Evolutionary conservation across 2,329 filamentous ascomycete species (phyloP).

Genomic region (Nothomitra cinnamomea): DNA sequence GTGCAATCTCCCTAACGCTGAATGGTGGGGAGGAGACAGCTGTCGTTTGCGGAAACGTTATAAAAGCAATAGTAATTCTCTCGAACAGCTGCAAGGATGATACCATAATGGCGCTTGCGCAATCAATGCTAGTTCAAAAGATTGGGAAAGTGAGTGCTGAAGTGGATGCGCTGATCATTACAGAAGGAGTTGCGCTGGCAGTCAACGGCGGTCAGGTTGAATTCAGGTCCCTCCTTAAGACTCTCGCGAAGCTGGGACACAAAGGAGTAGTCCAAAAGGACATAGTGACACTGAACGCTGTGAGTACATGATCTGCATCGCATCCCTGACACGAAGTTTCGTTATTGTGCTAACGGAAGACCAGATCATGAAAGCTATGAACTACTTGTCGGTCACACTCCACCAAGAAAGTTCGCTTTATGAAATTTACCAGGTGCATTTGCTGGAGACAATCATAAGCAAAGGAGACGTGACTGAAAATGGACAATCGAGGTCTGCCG

Average conservation of each 20-base stretch:
- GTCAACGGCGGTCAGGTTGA: conserved; percentile 63
- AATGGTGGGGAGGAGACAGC: conserved; percentile 64
- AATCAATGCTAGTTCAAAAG: conserved; percentile 95
- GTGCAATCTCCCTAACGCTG: conserved; percentile 61
- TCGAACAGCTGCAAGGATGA: conserved; percentile 66
- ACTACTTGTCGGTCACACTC: conserved; percentile 55
- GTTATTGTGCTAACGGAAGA: conserved; percentile 1
- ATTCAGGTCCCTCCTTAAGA: conserved; percentile 70
- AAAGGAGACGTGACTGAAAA: conserved; percentile 72
- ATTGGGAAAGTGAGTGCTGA: conserved; percentile 64
- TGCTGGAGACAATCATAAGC: conserved; percentile 76
- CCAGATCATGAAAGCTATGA: conserved; percentile 59
- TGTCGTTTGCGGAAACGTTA: conserved; percentile 66
- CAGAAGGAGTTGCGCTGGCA: conserved; percentile 62
- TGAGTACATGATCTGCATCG: conserved; percentile 25
- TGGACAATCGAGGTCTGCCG: conserved; percentile 55
- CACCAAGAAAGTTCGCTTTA: conserved; percentile 57
- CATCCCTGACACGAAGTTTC: neutral
- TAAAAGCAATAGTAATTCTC: conserved; percentile 89
- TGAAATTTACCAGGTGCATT: conserved; percentile 64
- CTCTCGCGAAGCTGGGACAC: conserved; percentile 60
- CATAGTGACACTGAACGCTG: conserved; percentile 49
- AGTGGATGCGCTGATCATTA: conserved; percentile 74
- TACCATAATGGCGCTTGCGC: conserved; percentile 82
- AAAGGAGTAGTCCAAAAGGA: conserved; percentile 57